Percentiles rank a stretch among this genome's conserved stretches.
Evolutionary conservation across 495 filamentous ascomycete genomes (phyloP).

Genomic region (Aspergillus haitiensis): DNA sequence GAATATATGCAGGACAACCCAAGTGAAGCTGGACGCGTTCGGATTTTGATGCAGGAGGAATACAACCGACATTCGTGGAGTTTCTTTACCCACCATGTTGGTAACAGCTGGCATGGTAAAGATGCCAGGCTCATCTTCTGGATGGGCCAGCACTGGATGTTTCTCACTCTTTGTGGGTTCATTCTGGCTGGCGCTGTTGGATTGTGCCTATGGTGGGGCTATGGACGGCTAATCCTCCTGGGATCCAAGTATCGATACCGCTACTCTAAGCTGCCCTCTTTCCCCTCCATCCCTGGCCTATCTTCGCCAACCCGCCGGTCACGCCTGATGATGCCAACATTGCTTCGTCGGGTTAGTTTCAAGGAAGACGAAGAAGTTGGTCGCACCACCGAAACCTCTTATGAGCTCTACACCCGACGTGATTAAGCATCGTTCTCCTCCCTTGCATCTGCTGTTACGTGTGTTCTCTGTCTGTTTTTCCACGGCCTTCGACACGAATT

Average conservation of each 20-base stretch:
- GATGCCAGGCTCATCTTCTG: conserved; percentile 79
- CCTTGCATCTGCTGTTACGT: conserved; percentile 27
- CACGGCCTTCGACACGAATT: conserved; percentile 25
- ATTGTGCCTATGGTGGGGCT: conserved; percentile 57
- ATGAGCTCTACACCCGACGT: conserved; percentile 43
- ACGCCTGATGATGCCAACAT: conserved; percentile 38
- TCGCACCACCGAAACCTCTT: conserved; percentile 41
- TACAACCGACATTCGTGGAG: conserved; percentile 71
- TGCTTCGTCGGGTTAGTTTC: conserved; percentile 46
- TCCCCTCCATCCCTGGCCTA: conserved; percentile 31
- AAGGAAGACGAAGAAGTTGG: conserved; percentile 48
- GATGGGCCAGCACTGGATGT: conserved; percentile 73
- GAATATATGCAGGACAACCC: conserved; percentile 59
- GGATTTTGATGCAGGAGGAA: conserved; percentile 62
- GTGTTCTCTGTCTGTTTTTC: conserved; percentile 15
- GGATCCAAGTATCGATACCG: conserved; percentile 47
- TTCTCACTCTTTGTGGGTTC: conserved; percentile 67
- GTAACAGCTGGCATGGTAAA: conserved; percentile 74
- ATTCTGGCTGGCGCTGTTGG: conserved; percentile 58
- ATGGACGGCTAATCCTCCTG: conserved; percentile 49
- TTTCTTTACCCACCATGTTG: conserved; percentile 74
- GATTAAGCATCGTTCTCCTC: conserved; percentile 28
- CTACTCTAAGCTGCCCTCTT: conserved; percentile 38
- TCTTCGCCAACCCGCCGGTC: conserved; percentile 40
- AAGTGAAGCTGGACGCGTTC: conserved; percentile 45